phyloP scores from a whole-genome alignment of 1,284 basidiomycete genomes.

The Papiliotrema terrestris region DNA sequence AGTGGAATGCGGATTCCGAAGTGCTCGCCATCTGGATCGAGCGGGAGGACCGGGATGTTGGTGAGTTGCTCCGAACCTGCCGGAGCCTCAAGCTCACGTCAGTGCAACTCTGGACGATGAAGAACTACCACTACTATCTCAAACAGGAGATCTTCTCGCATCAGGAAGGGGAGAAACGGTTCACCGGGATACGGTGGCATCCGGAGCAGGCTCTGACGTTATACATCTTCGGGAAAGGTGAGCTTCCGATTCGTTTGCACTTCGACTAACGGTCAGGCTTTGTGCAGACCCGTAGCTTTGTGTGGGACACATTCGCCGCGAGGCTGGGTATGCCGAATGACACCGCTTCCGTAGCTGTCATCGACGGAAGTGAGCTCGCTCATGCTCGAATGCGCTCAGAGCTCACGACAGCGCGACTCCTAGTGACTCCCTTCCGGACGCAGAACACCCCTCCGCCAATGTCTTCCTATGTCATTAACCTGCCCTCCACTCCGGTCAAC shows the following conservation, averaged over 20 bases:
- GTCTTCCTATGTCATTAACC: conserved; percentile 66
- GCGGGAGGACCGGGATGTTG: conserved; percentile 60
- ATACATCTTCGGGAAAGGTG: conserved; percentile 65
- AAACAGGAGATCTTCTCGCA: conserved; percentile 74
- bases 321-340: conserved; percentile 64
- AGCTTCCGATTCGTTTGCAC: conserved; percentile 26
- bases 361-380: conserved; percentile 73
- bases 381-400: background rate
- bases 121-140: conserved; percentile 96
- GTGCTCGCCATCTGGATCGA: conserved; percentile 83
- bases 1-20: conserved; percentile 87
- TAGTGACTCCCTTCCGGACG: conserved; percentile 86
- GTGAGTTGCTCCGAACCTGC: conserved; percentile 50
- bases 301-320: conserved; percentile 73
- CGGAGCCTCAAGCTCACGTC: conserved; percentile 11
- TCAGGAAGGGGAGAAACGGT: conserved; percentile 51
- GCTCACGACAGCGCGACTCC: conserved; percentile 58
- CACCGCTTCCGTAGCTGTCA: conserved; percentile 80
- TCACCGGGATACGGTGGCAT: conserved; percentile 77
- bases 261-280: conserved; percentile 41
- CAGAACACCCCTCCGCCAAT: conserved; percentile 93
- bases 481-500: conserved; percentile 61
- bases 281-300: conserved; percentile 61
- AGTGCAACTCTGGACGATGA: conserved; percentile 93
- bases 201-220: conserved; percentile 71